These are phyloP conservation scores for Fusarium sublunatum DNA, from an alignment of 2,329 filamentous ascomycete genomes.

Conservation along the genomic window DNA sequence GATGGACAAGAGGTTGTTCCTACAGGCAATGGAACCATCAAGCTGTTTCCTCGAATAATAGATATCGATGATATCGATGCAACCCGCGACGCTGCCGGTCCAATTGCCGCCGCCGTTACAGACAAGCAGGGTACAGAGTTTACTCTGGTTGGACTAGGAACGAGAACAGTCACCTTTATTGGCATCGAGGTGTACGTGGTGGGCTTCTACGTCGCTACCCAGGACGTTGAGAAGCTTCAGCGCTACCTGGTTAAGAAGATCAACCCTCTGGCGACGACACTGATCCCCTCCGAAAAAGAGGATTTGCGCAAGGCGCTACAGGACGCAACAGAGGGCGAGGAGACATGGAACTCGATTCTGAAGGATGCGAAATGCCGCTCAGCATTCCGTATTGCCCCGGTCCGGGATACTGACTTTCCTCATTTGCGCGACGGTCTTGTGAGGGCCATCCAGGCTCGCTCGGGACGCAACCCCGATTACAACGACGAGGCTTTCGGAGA, in stretches of 20 bases:
- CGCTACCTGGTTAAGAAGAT: constrained; percentile 79
- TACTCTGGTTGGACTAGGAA: constrained; percentile 86
- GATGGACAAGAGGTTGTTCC: constrained; percentile 79
- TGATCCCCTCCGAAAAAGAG: constrained; percentile 85
- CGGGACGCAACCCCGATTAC: constrained; percentile 66
- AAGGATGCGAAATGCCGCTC: constrained; percentile 75
- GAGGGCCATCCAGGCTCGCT: constrained; percentile 80
- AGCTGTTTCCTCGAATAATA: constrained; percentile 80
- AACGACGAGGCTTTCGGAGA: constrained; percentile 80
- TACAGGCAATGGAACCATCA: constrained; percentile 84
- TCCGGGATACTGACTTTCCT: constrained; percentile 93
- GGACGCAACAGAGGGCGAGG: constrained; percentile 74
- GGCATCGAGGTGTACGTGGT: constrained; percentile 94
- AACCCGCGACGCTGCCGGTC: constrained; percentile 44
- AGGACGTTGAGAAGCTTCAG: constrained; percentile 85
- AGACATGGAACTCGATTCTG: constrained; percentile 80
- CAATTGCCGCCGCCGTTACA: constrained; percentile 53
- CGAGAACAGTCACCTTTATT: constrained; percentile 90
- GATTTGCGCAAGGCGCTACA: constrained; percentile 75
- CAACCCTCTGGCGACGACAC: constrained; percentile 81
- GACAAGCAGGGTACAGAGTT: constrained; percentile 73
- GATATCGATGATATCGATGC: constrained; percentile 62
- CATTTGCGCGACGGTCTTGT: constrained; percentile 94
- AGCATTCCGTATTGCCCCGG: constrained; percentile 85
- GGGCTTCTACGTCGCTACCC: constrained; percentile 87